Evolutionary conservation across 208 protist genomes (phyloP).

Genomic region (Herpetomonas tarakana): DNA sequence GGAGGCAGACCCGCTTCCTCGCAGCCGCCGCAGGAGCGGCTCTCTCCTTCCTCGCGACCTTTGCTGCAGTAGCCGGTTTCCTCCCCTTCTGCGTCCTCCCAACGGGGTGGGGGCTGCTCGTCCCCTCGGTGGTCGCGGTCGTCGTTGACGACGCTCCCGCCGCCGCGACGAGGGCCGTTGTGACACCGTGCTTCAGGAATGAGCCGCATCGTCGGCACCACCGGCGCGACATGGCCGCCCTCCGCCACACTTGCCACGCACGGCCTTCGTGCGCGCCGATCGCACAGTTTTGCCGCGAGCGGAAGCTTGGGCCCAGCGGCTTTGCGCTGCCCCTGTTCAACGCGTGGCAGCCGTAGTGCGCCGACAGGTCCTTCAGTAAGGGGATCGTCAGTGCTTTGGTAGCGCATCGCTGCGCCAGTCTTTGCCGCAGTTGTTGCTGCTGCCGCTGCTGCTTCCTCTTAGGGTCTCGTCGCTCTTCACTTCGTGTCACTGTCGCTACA

Average conservation of each 20-base stretch:
- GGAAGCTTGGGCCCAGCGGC: slow-evolving; percentile 54
- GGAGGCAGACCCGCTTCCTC: background rate
- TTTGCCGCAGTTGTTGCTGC: background rate
- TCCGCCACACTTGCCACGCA: slow-evolving; percentile 38
- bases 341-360: slow-evolving; percentile 76
- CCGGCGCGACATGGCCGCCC: slow-evolving; percentile 18
- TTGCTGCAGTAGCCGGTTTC: too few species aligned
- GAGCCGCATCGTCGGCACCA: slow-evolving; percentile 72
- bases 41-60: too few species aligned
- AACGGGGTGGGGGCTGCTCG: too few species aligned
- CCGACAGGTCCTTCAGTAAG: slow-evolving; percentile 53
- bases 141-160: background rate
- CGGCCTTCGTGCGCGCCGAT: slow-evolving; percentile 25
- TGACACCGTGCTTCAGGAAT: slow-evolving; percentile 25
- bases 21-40: too few species aligned
- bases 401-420: background rate
- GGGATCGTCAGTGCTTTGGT: slow-evolving; percentile 5
- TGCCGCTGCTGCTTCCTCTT: background rate
- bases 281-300: slow-evolving; percentile 9
- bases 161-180: slow-evolving; percentile 1
- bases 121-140: too few species aligned
- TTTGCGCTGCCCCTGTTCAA: slow-evolving; percentile 43
- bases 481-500: too few species aligned
- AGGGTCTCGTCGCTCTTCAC: too few species aligned
- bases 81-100: too few species aligned